These are phyloP conservation scores for Botryotinia globosa DNA, from an alignment of 2,329 filamentous ascomycete genomes.

Conservation along the genomic window DNA sequence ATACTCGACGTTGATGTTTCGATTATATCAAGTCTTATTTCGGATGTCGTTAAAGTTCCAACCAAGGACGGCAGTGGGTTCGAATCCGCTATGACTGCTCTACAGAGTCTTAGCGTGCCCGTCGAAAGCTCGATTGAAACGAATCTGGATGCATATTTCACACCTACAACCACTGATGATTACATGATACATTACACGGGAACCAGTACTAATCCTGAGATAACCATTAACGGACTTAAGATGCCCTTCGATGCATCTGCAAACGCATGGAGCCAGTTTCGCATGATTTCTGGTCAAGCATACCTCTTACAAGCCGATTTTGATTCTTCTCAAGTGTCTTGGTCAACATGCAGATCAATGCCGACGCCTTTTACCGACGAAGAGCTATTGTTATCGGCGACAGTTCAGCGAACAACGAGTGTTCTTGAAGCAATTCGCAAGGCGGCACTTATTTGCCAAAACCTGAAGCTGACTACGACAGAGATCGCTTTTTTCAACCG, in stretches of 20 bases:
- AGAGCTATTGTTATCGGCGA: neutral
- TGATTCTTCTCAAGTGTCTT: neutral
- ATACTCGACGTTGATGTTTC: neutral
- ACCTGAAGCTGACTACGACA: neutral
- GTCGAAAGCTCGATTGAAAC: neutral
- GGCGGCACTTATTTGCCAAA: neutral
- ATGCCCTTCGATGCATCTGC: neutral
- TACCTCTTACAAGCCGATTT: neutral
- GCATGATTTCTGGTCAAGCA: neutral
- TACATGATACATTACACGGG: neutral
- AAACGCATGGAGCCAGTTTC: neutral
- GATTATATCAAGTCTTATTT: neutral
- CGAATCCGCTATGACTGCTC: neutral
- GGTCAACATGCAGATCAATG: slow-evolving; percentile 1
- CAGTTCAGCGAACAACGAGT: neutral
- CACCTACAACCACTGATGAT: neutral
- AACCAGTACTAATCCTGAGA: no score
- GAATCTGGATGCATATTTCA: neutral
- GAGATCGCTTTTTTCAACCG: neutral
- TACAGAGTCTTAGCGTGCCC: neutral
- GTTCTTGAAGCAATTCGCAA: neutral
- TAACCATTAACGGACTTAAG: neutral
- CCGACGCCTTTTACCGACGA: neutral
- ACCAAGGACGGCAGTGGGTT: neutral
- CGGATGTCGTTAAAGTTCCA: neutral